Conservation (phyloP, 345 rosid genomes). For the Lepidium didymum region DNA sequence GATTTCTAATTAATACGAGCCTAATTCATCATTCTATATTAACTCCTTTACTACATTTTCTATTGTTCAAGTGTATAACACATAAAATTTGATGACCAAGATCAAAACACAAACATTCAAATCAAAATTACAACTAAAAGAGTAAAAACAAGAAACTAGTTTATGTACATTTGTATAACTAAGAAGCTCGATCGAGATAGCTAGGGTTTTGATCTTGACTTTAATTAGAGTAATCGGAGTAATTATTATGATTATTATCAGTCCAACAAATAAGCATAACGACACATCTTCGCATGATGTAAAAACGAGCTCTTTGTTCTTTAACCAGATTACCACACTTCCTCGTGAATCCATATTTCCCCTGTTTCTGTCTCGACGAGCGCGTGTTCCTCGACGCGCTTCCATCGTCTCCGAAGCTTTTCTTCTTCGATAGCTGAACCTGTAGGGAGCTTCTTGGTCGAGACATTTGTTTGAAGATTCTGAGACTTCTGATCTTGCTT, state of each 20-base stretch:
- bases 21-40: neutral
- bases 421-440: conserved; percentile 37
- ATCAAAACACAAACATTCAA: conserved; percentile 11
- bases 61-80: neutral
- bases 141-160: neutral
- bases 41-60: neutral
- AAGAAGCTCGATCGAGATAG: neutral
- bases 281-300: conserved; percentile 85
- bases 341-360: conserved; percentile 58
- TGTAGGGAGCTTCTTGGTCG: conserved; percentile 14
- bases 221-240: conserved; percentile 27
- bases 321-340: conserved; percentile 73
- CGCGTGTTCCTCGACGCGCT: conserved; percentile 18
- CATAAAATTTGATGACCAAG: neutral
- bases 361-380: conserved; percentile 27
- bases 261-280: conserved; percentile 92
- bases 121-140: neutral
- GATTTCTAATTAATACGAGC: no score
- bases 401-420: conserved; percentile 20
- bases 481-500: neutral
- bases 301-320: conserved; percentile 87
- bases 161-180: conserved; percentile 39
- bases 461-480: neutral
- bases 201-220: neutral
- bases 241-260: conserved; percentile 47